These are phyloP conservation scores for Ambispora gerdemannii DNA, from an alignment of 192 early-diverging fungal genomes.

Conservation along the genomic window DNA sequence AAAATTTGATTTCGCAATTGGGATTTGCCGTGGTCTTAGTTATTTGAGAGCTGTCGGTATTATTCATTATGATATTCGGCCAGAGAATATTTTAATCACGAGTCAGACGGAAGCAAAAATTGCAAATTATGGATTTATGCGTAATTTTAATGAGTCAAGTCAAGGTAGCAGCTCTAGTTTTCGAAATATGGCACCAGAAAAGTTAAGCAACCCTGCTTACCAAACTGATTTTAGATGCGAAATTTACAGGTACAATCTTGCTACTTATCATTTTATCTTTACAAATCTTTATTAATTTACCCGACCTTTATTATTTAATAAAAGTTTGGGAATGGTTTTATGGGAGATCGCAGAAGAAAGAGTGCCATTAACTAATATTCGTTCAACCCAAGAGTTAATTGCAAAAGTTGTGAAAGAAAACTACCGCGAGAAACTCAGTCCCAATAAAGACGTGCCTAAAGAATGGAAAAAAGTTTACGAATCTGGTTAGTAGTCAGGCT, in stretches of 20 bases:
- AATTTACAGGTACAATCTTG: neutral
- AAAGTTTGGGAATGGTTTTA: conserved; percentile 4
- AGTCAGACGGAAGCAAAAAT: conserved; percentile 23
- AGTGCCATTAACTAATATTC: neutral
- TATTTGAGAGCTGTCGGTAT: conserved; percentile 41
- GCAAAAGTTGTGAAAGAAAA: no score
- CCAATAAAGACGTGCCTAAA: no score
- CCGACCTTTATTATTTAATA: neutral
- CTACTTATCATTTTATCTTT: neutral
- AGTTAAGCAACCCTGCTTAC: neutral
- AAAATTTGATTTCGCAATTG: conserved; percentile 37
- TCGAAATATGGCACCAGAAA: conserved; percentile 1
- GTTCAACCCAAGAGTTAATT: neutral
- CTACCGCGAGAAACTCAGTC: no score
- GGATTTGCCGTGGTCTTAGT: conserved; percentile 37
- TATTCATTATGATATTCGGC: conserved; percentile 37
- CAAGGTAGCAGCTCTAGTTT: no score
- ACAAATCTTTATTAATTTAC: neutral
- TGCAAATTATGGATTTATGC: conserved; percentile 34
- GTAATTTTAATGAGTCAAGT: conserved; percentile 6
- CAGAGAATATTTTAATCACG: neutral
- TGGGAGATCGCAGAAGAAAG: conserved; percentile 7
- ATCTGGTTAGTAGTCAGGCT: no score
- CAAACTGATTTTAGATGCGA: conserved; percentile 3
- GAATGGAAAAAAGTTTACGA: neutral